Conservation (phyloP, 768 basidiomycete species). For the Suillus subalutaceus region DNA sequence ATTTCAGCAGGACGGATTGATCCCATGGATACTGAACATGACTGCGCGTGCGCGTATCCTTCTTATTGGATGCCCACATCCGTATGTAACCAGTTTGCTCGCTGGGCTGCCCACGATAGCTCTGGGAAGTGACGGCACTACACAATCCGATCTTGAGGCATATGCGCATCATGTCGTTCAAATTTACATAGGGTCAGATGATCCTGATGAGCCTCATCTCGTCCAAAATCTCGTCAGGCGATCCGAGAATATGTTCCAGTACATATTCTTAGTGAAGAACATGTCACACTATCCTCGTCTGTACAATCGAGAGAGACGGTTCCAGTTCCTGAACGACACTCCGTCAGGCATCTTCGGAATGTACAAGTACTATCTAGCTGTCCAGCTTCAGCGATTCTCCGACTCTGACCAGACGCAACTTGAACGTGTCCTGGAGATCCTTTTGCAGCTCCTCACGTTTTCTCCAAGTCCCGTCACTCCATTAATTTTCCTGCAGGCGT, state of each 20-base stretch:
- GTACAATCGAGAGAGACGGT: not conserved
- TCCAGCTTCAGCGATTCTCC: not conserved
- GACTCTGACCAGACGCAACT: not conserved
- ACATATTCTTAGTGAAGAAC: not conserved
- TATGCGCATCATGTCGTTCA: not conserved
- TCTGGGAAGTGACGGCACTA: not conserved
- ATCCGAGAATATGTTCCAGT: not conserved
- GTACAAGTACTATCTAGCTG: not conserved
- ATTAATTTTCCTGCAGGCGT: not conserved
- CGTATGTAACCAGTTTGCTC: not conserved
- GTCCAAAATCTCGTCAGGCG: not conserved
- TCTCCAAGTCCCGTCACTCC: not conserved
- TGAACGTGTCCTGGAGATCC: not conserved
- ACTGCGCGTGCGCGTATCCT: not conserved
- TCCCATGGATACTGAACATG: not conserved
- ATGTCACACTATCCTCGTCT: not conserved
- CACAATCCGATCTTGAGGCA: not conserved
- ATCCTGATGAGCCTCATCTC: not conserved
- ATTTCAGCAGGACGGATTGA: not conserved
- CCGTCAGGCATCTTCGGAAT: not conserved
- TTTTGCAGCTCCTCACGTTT: not conserved
- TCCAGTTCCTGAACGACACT: not conserved
- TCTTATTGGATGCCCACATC: not conserved
- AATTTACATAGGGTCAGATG: not conserved
- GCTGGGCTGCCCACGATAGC: not conserved